Evolutionary conservation across 148 eudicot genomes (phyloP).

Genomic region (Fagopyrum homotropicum): DNA sequence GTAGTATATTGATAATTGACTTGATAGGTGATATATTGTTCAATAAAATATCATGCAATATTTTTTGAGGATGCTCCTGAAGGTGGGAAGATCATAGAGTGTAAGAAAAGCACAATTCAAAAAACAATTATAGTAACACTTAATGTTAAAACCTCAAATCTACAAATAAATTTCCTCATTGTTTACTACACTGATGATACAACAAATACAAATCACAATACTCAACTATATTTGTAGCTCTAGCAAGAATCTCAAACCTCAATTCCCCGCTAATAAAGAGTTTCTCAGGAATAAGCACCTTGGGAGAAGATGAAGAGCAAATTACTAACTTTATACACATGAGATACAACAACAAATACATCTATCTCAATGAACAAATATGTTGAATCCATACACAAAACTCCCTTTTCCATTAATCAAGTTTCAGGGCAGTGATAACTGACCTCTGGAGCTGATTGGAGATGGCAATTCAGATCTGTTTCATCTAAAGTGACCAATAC

Average conservation of each 20-base stretch:
- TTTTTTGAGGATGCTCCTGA: too few relatives aligned
- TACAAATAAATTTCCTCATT: background rate
- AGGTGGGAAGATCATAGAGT: too few relatives aligned
- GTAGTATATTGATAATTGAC: too few relatives aligned
- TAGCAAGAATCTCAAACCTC: background rate
- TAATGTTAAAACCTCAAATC: background rate
- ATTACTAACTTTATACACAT: background rate
- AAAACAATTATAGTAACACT: too few relatives aligned
- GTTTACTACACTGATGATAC: background rate
- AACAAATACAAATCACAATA: background rate
- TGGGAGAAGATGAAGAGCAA: background rate
- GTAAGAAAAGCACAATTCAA: too few relatives aligned
- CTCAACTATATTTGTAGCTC: background rate
- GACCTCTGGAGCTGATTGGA: background rate
- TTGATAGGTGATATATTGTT: too few relatives aligned
- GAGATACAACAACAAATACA: conserved; percentile 7
- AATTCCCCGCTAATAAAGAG: background rate
- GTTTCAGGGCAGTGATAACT: background rate
- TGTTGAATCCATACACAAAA: background rate
- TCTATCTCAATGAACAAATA: background rate
- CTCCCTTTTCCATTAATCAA: background rate
- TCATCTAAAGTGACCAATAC: background rate
- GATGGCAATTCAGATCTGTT: background rate
- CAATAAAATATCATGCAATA: too few relatives aligned
- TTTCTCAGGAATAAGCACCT: background rate